Conservation (phyloP, 2,329 filamentous ascomycete genomes). For the Dothidotthia symphoricarpi region DNA sequence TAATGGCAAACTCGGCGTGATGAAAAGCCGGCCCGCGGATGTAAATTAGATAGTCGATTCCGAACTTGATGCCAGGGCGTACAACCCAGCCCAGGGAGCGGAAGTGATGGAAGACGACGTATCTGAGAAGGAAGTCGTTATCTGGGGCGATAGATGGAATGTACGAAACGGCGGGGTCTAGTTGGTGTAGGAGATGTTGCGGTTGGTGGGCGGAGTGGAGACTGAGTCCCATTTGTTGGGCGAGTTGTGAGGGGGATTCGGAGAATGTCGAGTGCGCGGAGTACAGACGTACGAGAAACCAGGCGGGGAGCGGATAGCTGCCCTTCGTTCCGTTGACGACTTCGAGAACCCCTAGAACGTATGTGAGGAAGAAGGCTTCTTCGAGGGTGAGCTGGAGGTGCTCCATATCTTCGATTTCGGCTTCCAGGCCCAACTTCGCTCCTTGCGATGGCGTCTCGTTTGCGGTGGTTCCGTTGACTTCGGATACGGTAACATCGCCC, state of each 20-base stretch:
- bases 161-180: slow-evolving; percentile 7
- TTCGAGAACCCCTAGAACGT: slow-evolving; percentile 71
- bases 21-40: slow-evolving; percentile 89
- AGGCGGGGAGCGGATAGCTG: slow-evolving; percentile 37
- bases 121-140: slow-evolving; percentile 81
- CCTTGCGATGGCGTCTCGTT: slow-evolving; percentile 4
- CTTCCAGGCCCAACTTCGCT: slow-evolving; percentile 8
- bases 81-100: slow-evolving; percentile 94
- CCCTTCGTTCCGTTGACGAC: slow-evolving; percentile 59
- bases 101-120: slow-evolving; percentile 93
- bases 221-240: slow-evolving; percentile 5
- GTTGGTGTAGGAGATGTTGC: slow-evolving; percentile 8
- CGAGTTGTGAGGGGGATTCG: slow-evolving; percentile 48
- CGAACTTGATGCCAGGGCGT: slow-evolving; percentile 89
- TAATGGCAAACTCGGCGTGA: slow-evolving; percentile 88
- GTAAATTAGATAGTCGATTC: slow-evolving; percentile 92
- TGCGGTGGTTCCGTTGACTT: slow-evolving; percentile 13
- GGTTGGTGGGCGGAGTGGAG: slow-evolving; percentile 12
- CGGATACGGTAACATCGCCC: slow-evolving; percentile 11
- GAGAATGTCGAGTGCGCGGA: slow-evolving; percentile 61
- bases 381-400: slow-evolving; percentile 89
- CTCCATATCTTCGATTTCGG: slow-evolving; percentile 56
- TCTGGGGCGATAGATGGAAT: slow-evolving; percentile 60
- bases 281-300: slow-evolving; percentile 52
- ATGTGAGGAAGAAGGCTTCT: slow-evolving; percentile 87